Evolutionary conservation across 805 yeast genomes (phyloP).

Genomic region (Kuraishia hungarica): DNA sequence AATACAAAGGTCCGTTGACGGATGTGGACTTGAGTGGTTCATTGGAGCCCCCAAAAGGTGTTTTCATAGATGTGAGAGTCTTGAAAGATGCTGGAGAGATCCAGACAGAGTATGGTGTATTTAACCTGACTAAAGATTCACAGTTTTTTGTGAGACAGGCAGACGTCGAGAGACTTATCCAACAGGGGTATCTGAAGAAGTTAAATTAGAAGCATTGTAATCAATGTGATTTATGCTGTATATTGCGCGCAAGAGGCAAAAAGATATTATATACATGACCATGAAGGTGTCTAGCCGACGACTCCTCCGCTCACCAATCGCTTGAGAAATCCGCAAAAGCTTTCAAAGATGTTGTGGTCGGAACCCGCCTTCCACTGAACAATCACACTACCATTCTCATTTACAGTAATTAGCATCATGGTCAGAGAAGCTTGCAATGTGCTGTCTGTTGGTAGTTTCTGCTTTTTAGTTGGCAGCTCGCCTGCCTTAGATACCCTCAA

Average conservation of each 20-base stretch:
- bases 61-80: slow-evolving; percentile 91
- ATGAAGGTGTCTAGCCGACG: too few relatives aligned
- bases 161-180: slow-evolving; percentile 89
- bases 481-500: neutral
- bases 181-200: slow-evolving; percentile 86
- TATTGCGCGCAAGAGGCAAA: neutral
- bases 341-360: slow-evolving; percentile 17
- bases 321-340: slow-evolving; percentile 18
- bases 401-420: neutral
- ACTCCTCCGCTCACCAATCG: neutral
- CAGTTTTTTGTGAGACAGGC: slow-evolving; percentile 91
- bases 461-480: neutral
- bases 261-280: slow-evolving; percentile 4
- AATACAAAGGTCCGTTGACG: slow-evolving; percentile 68
- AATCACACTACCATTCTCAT: neutral
- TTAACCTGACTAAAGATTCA: slow-evolving; percentile 85
- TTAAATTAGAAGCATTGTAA: slow-evolving; percentile 1
- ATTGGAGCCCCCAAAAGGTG: slow-evolving; percentile 84
- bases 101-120: slow-evolving; percentile 94
- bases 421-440: neutral
- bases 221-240: neutral
- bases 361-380: slow-evolving; percentile 18
- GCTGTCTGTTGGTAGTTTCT: neutral
- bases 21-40: slow-evolving; percentile 86
- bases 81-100: slow-evolving; percentile 93